Conservation (phyloP, 495 filamentous ascomycete genomes). For the Durotheca rogersii region DNA sequence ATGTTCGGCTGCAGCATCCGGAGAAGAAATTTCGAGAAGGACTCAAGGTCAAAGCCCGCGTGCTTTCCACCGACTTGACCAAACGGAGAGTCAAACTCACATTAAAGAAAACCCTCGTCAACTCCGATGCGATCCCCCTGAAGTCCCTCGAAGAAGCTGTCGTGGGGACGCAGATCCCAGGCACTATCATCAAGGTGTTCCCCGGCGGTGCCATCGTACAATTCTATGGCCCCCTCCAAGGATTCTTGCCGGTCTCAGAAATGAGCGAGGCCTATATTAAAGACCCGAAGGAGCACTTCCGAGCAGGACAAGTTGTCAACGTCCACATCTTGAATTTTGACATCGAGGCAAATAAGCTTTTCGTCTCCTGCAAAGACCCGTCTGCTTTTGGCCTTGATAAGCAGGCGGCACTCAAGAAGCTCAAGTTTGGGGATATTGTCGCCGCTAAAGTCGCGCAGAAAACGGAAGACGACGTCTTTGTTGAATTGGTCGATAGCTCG, state of each 20-base stretch:
- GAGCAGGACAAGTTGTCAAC: conserved; percentile 83
- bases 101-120: conserved; percentile 89
- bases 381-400: conserved; percentile 71
- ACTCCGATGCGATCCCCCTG: conserved; percentile 76
- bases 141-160: conserved; percentile 68
- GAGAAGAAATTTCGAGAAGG: conserved; percentile 95
- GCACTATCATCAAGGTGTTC: conserved; percentile 79
- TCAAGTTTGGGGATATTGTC: conserved; percentile 70
- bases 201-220: conserved; percentile 82
- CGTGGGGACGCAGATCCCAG: conserved; percentile 71
- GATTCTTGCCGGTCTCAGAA: conserved; percentile 86
- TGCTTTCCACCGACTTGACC: conserved; percentile 74
- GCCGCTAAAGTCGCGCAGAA: conserved; percentile 82
- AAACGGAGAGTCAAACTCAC: conserved; percentile 84
- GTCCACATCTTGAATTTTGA: conserved; percentile 81
- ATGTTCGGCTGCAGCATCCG: conserved; percentile 83
- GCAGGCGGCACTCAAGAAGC: conserved; percentile 67
- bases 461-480: conserved; percentile 70
- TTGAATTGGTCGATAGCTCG: conserved; percentile 69
- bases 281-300: conserved; percentile 86
- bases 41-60: conserved; percentile 74
- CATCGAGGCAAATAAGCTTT: conserved; percentile 64
- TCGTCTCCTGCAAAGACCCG: conserved; percentile 91
- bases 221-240: conserved; percentile 81
- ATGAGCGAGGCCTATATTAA: conserved; percentile 97